Conservation (phyloP, 495 filamentous ascomycete genomes). For the Echria macrotheca region DNA sequence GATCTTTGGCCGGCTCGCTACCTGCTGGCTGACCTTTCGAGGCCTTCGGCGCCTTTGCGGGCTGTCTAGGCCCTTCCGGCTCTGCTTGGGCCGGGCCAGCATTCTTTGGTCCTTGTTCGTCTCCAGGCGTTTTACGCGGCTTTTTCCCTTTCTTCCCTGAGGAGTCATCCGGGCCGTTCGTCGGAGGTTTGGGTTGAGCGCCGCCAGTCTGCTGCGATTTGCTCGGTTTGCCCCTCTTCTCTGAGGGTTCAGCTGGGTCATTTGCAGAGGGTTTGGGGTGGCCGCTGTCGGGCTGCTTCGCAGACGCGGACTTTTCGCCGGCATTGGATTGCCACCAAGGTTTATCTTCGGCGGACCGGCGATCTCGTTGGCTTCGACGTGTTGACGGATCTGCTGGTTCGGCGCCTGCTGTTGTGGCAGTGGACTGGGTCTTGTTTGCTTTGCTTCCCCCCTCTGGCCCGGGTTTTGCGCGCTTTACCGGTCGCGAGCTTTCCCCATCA, state of each 20-base stretch:
- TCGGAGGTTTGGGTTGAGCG: too few species aligned
- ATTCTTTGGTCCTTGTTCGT: too few species aligned
- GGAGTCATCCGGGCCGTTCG: too few species aligned
- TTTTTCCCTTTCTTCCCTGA: too few species aligned
- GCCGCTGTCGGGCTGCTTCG: too few species aligned
- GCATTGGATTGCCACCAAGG: conserved; percentile 5
- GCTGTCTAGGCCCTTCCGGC: background rate
- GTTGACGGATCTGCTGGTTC: conserved; percentile 1
- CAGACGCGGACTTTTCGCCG: background rate
- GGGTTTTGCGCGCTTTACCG: conserved; percentile 16
- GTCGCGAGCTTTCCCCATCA: conserved; percentile 4
- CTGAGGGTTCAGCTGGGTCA: background rate
- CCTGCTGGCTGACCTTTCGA: background rate
- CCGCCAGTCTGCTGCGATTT: too few species aligned
- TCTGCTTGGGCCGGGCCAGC: too few species aligned
- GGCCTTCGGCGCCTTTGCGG: background rate
- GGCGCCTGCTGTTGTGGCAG: too few species aligned
- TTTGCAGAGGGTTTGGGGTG: too few species aligned
- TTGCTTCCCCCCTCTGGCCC: background rate
- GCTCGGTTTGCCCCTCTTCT: too few species aligned
- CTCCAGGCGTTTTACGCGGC: too few species aligned
- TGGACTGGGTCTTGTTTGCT: background rate
- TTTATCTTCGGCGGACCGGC: conserved; percentile 7
- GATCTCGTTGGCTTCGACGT: conserved; percentile 10
- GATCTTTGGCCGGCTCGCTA: background rate